Evolutionary conservation across 2,329 filamentous ascomycete genomes (phyloP).

Genomic region (Macrophomina pseudophaseolina): DNA sequence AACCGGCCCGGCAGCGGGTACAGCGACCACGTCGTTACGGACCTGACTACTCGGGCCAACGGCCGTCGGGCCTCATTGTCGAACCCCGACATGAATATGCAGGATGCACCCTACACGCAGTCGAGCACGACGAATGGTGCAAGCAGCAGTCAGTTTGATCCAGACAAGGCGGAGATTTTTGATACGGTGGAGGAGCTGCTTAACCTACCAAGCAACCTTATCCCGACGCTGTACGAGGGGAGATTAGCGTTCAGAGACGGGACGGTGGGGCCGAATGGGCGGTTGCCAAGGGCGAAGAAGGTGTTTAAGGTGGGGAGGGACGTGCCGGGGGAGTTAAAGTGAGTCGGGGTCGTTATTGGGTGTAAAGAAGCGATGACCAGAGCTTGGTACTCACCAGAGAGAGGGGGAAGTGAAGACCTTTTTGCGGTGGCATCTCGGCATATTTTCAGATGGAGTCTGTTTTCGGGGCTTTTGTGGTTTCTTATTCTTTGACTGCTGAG

Average conservation of each 20-base stretch:
- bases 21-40: not conserved
- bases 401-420: too few relatives aligned
- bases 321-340: constrained; percentile 27
- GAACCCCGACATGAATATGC: constrained; percentile 10
- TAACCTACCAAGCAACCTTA: constrained; percentile 33
- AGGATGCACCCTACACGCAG: not conserved
- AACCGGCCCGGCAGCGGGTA: not conserved
- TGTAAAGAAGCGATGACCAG: not conserved
- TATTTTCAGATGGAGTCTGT: too few relatives aligned
- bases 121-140: not conserved
- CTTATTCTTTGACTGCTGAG: too few relatives aligned
- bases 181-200: constrained; percentile 31
- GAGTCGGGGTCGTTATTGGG: not conserved
- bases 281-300: constrained; percentile 20
- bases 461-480: too few relatives aligned
- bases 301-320: constrained; percentile 27
- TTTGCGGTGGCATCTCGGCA: too few relatives aligned
- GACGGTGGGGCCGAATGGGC: constrained; percentile 32
- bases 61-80: not conserved
- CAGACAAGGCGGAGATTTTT: not conserved
- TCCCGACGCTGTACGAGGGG: constrained; percentile 36
- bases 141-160: not conserved
- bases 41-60: not conserved
- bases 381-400: too few relatives aligned
- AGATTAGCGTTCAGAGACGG: constrained; percentile 38